Base-by-base conservation (phyloP, 2,329 filamentous ascomycete genomes). In the Immersiporthe knoxdaviesiana region DNA sequence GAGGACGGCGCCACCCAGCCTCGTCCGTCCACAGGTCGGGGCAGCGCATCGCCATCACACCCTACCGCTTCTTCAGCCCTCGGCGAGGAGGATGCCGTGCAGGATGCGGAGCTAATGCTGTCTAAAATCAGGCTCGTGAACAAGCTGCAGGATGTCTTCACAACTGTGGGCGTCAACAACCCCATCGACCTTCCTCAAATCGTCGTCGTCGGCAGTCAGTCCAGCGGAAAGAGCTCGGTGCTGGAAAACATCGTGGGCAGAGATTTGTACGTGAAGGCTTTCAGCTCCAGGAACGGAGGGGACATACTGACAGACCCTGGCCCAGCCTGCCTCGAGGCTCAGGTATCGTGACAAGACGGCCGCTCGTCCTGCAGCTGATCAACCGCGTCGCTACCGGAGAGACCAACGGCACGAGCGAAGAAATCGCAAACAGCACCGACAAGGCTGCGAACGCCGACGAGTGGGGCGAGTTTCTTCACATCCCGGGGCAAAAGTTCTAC, bases 151-250 rank as follows among this genome's bases (percentile, higher is more conserved):
- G 96, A 99, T 93, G 96, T 99, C 75, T 99, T 99, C 80, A 91
- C 95, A 72, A 98, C 96, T 56, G 96, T 99, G 75, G 96, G 96
- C 76, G 96, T 98, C 78, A 96, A 97, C 88, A 99, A 99, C 83
- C 96, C 96, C 72, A 99, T 99, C 86, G 96, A 99, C 84, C 84
- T 99, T 73, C 96, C 96, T 67, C 96, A 99, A 85, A 99, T 99
- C 80, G 95, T 92, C 75, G 96, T 99, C 75, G 96, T 99, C 69
- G 96, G 96, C 78, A 97, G 94, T 81, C 96, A 99, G 84, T 99
- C 96, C 27, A 97, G 95, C 81, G 96, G 96, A 83, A 99, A 99
- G 90, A 97, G 94, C 87, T 99, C 96, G 24, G 96, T 99, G 75
- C 83, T 99, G 77, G 96, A 99, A 83, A 99, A 99, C 79, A 99